Evolutionary conservation across 2,329 filamentous ascomycete genomes (phyloP).

Genomic region (Curvularia eragrostidis): DNA sequence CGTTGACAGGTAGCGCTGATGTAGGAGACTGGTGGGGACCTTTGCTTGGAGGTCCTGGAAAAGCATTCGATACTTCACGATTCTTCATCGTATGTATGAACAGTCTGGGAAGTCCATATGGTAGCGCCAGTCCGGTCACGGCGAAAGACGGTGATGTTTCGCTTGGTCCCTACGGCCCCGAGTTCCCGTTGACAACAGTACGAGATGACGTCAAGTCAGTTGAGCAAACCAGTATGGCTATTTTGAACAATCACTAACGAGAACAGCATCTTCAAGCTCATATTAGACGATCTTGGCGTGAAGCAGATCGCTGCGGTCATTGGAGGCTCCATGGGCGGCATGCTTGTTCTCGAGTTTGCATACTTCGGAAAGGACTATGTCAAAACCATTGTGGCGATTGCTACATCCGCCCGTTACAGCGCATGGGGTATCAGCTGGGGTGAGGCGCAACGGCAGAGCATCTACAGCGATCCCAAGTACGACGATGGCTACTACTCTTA

Average conservation of each 20-base stretch:
- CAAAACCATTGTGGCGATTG: slow-evolving; percentile 79
- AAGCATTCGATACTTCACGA: slow-evolving; percentile 79
- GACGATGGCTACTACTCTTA: slow-evolving; percentile 95
- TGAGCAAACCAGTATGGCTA: neutral
- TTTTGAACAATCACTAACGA: slow-evolving; percentile 17
- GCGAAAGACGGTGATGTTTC: slow-evolving; percentile 79
- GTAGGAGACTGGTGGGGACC: slow-evolving; percentile 91
- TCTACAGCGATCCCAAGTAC: slow-evolving; percentile 98
- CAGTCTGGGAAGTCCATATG: slow-evolving; percentile 83
- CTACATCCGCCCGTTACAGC: slow-evolving; percentile 82
- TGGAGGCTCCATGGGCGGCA: slow-evolving; percentile 85
- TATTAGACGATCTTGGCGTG: slow-evolving; percentile 82
- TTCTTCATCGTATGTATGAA: slow-evolving; percentile 91
- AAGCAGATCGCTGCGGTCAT: slow-evolving; percentile 79
- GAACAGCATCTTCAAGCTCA: slow-evolving; percentile 73
- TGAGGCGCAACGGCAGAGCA: slow-evolving; percentile 87
- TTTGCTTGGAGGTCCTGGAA: slow-evolving; percentile 76
- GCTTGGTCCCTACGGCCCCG: slow-evolving; percentile 85
- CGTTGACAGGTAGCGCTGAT: slow-evolving; percentile 83
- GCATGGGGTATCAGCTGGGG: slow-evolving; percentile 93
- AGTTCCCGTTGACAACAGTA: slow-evolving; percentile 95
- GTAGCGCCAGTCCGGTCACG: slow-evolving; percentile 86
- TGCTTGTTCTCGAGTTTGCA: slow-evolving; percentile 90
- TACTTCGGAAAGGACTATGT: slow-evolving; percentile 91
- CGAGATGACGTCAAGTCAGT: slow-evolving; percentile 91